Percentiles rank a stretch among this genome's conserved stretches.
Evolutionary conservation across 208 protist species (phyloP).

Genomic region (Hexamita inflata): DNA sequence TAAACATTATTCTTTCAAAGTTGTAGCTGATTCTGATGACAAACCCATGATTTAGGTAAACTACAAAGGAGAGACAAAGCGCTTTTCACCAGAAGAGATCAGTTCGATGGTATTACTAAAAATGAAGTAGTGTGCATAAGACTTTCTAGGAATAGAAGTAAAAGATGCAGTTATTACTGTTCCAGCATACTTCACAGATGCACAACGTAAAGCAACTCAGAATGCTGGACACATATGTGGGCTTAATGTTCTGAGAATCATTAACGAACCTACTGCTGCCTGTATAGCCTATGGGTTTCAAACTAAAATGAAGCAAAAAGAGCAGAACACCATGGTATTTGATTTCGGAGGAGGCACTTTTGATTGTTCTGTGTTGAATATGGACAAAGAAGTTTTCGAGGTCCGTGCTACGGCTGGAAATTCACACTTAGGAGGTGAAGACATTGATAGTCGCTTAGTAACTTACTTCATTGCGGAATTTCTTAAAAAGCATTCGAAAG

Average conservation of each 20-base stretch:
- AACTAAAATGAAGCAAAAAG: constrained; percentile 1
- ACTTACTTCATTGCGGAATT: neutral
- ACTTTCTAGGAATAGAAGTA: constrained; percentile 30
- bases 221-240: constrained; percentile 67
- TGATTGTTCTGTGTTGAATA: constrained; percentile 88
- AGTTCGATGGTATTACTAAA: neutral
- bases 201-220: constrained; percentile 69
- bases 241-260: constrained; percentile 89
- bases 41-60: constrained; percentile 47
- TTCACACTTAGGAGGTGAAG: constrained; percentile 95
- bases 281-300: constrained; percentile 79
- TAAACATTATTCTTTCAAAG: constrained; percentile 66
- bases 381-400: constrained; percentile 93
- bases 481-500: neutral
- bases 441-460: constrained; percentile 33
- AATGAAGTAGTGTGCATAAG: neutral
- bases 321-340: constrained; percentile 64
- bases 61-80: neutral
- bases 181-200: constrained; percentile 86
- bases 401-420: constrained; percentile 93
- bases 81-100: neutral
- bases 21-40: constrained; percentile 50
- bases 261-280: constrained; percentile 98
- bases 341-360: constrained; percentile 78
- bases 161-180: constrained; percentile 42